Conservation (phyloP, 2,329 filamentous ascomycete species). For the Hymenoscyphus scutula region DNA sequence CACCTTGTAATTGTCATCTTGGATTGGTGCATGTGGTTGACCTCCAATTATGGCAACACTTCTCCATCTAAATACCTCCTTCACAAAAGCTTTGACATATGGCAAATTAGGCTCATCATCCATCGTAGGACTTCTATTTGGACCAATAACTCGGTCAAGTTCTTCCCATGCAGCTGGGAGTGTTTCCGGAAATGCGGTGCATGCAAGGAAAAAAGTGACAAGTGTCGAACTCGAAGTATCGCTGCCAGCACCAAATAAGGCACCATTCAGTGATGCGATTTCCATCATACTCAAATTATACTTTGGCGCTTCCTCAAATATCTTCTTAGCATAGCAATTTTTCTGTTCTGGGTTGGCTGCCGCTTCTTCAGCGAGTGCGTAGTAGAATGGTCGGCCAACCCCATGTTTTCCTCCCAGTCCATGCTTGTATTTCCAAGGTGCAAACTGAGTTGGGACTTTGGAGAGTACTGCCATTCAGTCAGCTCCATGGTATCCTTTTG, state of each 20-base stretch:
- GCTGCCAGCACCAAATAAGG: constrained; percentile 42
- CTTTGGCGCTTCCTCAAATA: constrained; percentile 27
- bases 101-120: constrained; percentile 45
- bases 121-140: constrained; percentile 45
- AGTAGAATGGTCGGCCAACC: constrained; percentile 25
- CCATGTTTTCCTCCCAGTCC: constrained; percentile 21
- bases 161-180: constrained; percentile 37
- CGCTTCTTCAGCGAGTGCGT: constrained; percentile 26
- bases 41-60: constrained; percentile 47
- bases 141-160: constrained; percentile 49
- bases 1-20: constrained; percentile 53
- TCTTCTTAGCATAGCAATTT: constrained; percentile 25
- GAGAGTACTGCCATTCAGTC: constrained; percentile 19
- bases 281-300: constrained; percentile 22
- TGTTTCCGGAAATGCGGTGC: constrained; percentile 33
- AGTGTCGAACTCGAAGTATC: constrained; percentile 39
- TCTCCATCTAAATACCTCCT: constrained; percentile 47
- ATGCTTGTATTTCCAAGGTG: constrained; percentile 30
- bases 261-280: constrained; percentile 34
- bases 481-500: not conserved
- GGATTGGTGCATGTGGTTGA: constrained; percentile 52
- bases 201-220: constrained; percentile 40
- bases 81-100: constrained; percentile 46
- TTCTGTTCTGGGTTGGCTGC: constrained; percentile 23
- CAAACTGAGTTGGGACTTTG: constrained; percentile 25